Evolutionary conservation across 768 basidiomycete genomes (phyloP).

Genomic region (Infundibulicybe gibba): DNA sequence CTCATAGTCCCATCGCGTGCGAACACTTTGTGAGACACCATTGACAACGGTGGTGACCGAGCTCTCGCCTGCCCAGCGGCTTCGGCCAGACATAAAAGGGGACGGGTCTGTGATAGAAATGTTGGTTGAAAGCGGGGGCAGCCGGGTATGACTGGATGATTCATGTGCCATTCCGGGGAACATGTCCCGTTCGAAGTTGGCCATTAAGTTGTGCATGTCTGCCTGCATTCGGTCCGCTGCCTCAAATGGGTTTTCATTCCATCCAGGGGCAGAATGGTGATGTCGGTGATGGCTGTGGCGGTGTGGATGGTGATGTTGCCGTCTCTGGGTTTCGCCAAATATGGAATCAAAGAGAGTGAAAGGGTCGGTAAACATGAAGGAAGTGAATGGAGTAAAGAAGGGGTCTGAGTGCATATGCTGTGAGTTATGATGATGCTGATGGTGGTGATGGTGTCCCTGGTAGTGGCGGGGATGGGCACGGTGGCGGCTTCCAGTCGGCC

Average conservation of each 20-base stretch:
- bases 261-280: constrained; percentile 10
- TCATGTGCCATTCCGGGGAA: constrained; percentile 19
- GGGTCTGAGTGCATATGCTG: constrained; percentile 33
- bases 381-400: constrained; percentile 33
- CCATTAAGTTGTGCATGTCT: constrained; percentile 26
- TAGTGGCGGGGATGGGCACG: constrained; percentile 8
- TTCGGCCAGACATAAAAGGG: constrained; percentile 17
- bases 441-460: constrained; percentile 12
- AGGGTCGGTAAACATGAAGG: constrained; percentile 65
- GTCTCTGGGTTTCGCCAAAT: constrained; percentile 46
- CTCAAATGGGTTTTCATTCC: constrained; percentile 26
- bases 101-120: constrained; percentile 25
- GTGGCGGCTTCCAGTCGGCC: constrained; percentile 4
- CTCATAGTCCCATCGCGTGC: constrained; percentile 50
- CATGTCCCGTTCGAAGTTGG: constrained; percentile 26
- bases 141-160: constrained; percentile 13
- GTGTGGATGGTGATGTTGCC: constrained; percentile 14
- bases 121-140: constrained; percentile 13
- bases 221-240: constrained; percentile 27
- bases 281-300: constrained; percentile 23
- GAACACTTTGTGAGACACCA: constrained; percentile 61
- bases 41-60: constrained; percentile 56
- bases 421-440: constrained; percentile 11
- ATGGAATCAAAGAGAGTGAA: constrained; percentile 72
- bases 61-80: constrained; percentile 51